These are phyloP conservation scores for Fusarium verticillioides DNA, from an alignment of 2,329 filamentous ascomycete genomes.

Conservation along the genomic window DNA sequence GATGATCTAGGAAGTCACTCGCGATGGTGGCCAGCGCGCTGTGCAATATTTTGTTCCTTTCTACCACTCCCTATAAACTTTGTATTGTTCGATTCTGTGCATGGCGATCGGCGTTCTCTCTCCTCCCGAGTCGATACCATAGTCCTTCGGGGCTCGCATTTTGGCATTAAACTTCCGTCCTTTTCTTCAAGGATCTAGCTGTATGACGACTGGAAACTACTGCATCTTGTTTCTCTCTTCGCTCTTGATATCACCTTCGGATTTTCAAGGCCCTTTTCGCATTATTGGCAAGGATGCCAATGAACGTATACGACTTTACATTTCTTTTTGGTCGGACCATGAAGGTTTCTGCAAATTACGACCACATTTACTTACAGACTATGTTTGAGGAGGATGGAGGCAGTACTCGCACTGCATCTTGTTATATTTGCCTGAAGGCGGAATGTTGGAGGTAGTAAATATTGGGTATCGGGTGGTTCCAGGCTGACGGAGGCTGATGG, in stretches of 20 bases:
- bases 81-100: slow-evolving; percentile 46
- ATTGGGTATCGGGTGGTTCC: slow-evolving; percentile 18
- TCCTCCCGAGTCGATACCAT: slow-evolving; percentile 36
- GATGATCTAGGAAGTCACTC: slow-evolving; percentile 59
- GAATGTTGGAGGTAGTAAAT: not conserved
- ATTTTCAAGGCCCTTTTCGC: not conserved
- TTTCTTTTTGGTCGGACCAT: slow-evolving; percentile 28
- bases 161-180: slow-evolving; percentile 4
- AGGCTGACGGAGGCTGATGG: slow-evolving; percentile 17
- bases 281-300: slow-evolving; percentile 7
- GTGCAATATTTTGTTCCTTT: slow-evolving; percentile 25
- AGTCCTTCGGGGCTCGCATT: slow-evolving; percentile 21
- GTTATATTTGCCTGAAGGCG: slow-evolving; percentile 10
- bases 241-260: slow-evolving; percentile 14
- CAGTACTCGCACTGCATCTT: slow-evolving; percentile 14
- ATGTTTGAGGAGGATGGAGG: slow-evolving; percentile 37
- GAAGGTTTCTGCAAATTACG: slow-evolving; percentile 16
- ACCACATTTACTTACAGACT: slow-evolving; percentile 34
- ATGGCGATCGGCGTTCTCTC: slow-evolving; percentile 55
- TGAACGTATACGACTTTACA: slow-evolving; percentile 23
- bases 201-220: not conserved
- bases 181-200: not conserved
- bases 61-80: slow-evolving; percentile 34
- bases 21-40: slow-evolving; percentile 2
- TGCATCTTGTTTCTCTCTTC: slow-evolving; percentile 9